Base-by-base conservation (phyloP, 495 filamentous ascomycete genomes). In the Barbatosphaeria neglecta region DNA sequence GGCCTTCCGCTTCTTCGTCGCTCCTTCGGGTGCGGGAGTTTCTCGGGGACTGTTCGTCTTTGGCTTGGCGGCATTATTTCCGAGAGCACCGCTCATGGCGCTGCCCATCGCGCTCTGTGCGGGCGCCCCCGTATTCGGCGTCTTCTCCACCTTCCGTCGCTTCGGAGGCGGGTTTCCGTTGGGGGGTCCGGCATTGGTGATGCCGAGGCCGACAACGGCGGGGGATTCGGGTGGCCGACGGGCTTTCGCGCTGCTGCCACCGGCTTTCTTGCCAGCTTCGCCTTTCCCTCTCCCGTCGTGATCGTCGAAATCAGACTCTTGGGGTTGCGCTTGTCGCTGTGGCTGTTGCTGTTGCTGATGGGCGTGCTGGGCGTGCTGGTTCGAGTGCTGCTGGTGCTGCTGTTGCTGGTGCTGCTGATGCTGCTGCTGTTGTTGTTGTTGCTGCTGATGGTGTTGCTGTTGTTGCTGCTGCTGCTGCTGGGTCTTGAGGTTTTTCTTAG, bases 301-400 rank as follows among this genome's bases (percentile, higher is more conserved):
- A 27, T 94, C 88, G 46, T 93, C 86, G 53, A 84, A 80, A 55
- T 92, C 86, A 2, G 82, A 86, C 46, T 90, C 86, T 23, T 70
- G 68, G 20, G 82, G 77, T 22, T 41, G 39, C 19, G 20, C 20
- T n/a, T 40, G 38, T 6, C 22, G 38, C 33, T 80, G 75, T 27
- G 76, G 74, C 53, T 83, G 79, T 25, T 72, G 70, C 41, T 74
- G 75, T 56, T 84, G 85, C 50, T 83, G 84, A 11, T 83, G 83
- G 37, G 80, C 64, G n/a, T n/a, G n/a, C n/a, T n/a, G n/a, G n/a
- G n/a, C n/a, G n/a, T n/a, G n/a, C n/a, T n/a, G n/a, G n/a, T n/a
- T n/a, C n/a, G n/a, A n/a, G n/a, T n/a, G n/a, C n/a, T n/a, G n/a
- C n/a, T n/a, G n/a, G n/a, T n/a, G n/a, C n/a, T n/a, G n/a, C n/a